Percentiles rank a stretch among this genome's conserved stretches.
Evolutionary conservation across 495 filamentous ascomycete species (phyloP).

Genomic region (Echria macrotheca): DNA sequence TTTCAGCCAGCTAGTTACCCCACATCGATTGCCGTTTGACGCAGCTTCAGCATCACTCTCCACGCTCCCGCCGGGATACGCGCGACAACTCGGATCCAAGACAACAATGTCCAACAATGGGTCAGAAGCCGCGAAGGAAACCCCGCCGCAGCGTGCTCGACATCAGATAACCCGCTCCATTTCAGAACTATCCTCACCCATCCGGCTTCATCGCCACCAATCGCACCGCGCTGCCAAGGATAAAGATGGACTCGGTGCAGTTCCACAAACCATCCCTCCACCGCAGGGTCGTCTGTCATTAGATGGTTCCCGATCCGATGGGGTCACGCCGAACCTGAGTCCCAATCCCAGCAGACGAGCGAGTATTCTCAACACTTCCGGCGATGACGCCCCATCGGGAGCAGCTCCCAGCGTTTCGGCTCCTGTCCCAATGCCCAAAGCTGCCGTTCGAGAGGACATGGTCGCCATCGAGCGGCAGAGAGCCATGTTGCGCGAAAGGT

Average conservation of each 20-base stretch:
- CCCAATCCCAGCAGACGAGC: conserved; percentile 37
- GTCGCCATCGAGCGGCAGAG: conserved; percentile 37
- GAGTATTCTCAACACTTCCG: conserved; percentile 32
- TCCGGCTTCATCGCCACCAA: conserved; percentile 41
- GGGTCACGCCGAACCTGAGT: conserved; percentile 37
- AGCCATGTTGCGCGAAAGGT: conserved; percentile 39
- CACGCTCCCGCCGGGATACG: no score
- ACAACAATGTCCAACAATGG: conserved; percentile 38
- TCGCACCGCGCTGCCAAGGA: conserved; percentile 25
- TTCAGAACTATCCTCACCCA: conserved; percentile 44
- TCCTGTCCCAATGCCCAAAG: no score
- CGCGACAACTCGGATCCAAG: no score
- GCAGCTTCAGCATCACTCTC: no score
- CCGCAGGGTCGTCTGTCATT: conserved; percentile 29
- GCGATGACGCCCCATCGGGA: no score
- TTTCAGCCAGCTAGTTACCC: no score
- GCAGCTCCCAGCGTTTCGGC: conserved; percentile 2
- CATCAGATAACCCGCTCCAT: conserved; percentile 48
- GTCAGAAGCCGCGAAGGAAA: conserved; percentile 22
- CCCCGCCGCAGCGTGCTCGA: conserved; percentile 37
- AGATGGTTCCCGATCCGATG: conserved; percentile 37
- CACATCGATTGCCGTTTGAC: no score
- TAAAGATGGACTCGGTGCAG: conserved; percentile 30
- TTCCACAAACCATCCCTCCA: conserved; percentile 25
- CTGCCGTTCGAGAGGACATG: conserved; percentile 32